A percentile compares a stretch with the other conserved stretches of the same genome.
Evolutionary conservation across 2,329 filamentous ascomycete genomes (phyloP).

Genomic region (Tolypocladium amazonense): DNA sequence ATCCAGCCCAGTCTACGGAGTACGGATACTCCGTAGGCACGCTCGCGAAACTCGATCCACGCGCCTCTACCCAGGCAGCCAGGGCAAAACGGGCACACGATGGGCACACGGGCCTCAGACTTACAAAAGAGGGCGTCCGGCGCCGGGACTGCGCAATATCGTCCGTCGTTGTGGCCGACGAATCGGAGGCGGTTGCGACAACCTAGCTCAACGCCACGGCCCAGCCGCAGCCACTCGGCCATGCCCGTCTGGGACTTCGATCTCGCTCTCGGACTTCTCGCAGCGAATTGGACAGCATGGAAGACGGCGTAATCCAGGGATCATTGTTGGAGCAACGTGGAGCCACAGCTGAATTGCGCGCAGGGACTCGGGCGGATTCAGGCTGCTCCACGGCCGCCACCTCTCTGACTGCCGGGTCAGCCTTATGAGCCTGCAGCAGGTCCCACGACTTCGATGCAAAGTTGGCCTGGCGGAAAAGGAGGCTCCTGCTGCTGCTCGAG

Average conservation of each 20-base stretch:
- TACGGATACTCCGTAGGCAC: background rate
- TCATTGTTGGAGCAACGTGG: background rate
- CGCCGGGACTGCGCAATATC: background rate
- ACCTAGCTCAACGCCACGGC: background rate
- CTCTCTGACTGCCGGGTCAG: background rate
- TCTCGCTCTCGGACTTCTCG: background rate
- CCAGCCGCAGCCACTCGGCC: background rate
- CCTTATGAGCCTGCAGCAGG: background rate
- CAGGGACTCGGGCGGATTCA: background rate
- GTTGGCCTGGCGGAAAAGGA: background rate
- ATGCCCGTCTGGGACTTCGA: background rate
- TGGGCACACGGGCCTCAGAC: background rate
- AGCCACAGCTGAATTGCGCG: background rate
- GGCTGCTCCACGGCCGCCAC: background rate
- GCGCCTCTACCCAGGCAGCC: background rate
- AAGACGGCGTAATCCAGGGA: background rate
- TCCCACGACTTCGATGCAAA: background rate
- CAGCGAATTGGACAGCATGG: background rate
- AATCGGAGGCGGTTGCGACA: background rate
- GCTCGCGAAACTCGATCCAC: background rate
- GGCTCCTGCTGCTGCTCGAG: background rate
- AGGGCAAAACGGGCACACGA: background rate
- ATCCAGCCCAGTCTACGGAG: background rate
- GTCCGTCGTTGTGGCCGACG: background rate
- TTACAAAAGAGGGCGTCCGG: background rate